Evolutionary conservation across 1,284 basidiomycete species (phyloP), one percentile per base, ranked within the genome.

Genomic region (Sporisorium scitamineum): DNA sequence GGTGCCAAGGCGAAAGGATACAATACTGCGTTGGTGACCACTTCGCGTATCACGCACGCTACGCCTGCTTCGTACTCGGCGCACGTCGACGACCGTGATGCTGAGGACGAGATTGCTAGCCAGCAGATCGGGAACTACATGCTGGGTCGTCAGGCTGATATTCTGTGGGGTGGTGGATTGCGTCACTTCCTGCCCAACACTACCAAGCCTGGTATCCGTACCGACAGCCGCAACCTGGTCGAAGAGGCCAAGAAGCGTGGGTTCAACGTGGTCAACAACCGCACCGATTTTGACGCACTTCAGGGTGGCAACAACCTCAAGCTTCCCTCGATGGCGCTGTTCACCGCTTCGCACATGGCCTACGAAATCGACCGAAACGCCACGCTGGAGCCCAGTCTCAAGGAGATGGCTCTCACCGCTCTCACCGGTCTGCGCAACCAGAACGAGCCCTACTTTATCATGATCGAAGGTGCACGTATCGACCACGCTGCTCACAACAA

Each of bases 401-500:
- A 78, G 45, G 81, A 85, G 66, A 85, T 86, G 82, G 80, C 84
- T 1, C 64, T 80, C 29, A 81, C 81, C 10, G 83, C 84, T 3
- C 78, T 86, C 52, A 75, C 78, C 29, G 79, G 76, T 1, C 77
- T 86, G 34, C 72, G 80, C 60, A 56, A 70, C 42, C 57, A 50
- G 52, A 70, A 80, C 55, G 66, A 81, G 74, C 83, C 83, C 0
- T 86, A 80, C 79, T 85, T 85, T 67, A 76, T 86, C 61, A 85
- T 85, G 80, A 79, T 75, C 54, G 81, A 83, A 56, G 80, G 66
- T 45, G 83, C 72, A 3, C 63, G 80, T n/a, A 81, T 82, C 66
- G 80, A 82, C 65, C 80, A 82, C 59, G 84, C 84, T 31, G 84
- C 66, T 10, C 84, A 85, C 78, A 79, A 80, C 66, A 85, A 85